Conservation (phyloP, 2,329 filamentous ascomycete genomes). For the Phaeoacremonium minimum region DNA sequence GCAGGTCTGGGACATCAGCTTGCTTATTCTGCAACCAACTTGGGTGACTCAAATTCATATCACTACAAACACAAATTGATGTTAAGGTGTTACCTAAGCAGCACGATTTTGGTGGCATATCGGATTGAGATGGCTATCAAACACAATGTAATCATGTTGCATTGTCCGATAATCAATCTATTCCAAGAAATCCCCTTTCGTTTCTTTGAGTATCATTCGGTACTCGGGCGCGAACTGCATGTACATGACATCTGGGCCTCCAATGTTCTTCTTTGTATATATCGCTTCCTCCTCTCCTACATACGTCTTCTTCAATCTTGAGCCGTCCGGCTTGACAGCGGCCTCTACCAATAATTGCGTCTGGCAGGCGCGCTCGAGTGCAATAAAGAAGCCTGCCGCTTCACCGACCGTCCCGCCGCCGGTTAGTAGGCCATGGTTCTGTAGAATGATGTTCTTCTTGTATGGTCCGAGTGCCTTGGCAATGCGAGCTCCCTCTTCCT, state of each 20-base stretch:
- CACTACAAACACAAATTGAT: too few species aligned
- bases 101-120: too few species aligned
- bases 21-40: too few species aligned
- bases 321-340: background rate
- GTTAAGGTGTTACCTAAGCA: too few species aligned
- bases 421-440: background rate
- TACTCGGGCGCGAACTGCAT: conserved; percentile 29
- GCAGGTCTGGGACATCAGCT: too few species aligned
- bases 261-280: conserved; percentile 20
- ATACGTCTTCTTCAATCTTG: conserved; percentile 22
- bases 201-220: conserved; percentile 21
- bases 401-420: background rate
- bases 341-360: background rate
- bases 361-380: background rate
- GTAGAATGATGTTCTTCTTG: background rate
- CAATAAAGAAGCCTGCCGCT: background rate
- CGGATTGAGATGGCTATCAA: too few species aligned
- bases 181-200: conserved; percentile 21
- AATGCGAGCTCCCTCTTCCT: background rate
- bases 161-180: too few species aligned
- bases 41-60: too few species aligned
- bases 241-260: conserved; percentile 23
- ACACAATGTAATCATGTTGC: too few species aligned
- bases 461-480: background rate
- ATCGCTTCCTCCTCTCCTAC: conserved; percentile 35